These are phyloP conservation scores for Helminthosporium solani DNA, from an alignment of 2,329 filamentous ascomycete genomes.

Conservation along the genomic window DNA sequence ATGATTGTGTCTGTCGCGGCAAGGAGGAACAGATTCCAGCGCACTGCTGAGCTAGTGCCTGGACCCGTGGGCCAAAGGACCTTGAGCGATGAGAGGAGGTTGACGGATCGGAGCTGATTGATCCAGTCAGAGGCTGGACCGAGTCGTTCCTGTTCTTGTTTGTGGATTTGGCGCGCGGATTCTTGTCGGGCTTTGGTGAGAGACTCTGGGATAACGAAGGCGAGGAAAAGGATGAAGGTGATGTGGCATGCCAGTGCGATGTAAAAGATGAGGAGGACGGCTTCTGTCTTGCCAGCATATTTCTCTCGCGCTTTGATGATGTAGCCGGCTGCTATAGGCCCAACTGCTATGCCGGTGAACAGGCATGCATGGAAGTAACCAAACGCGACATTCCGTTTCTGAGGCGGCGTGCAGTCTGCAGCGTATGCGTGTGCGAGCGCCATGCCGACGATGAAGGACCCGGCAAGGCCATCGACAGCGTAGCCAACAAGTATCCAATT, in stretches of 20 bases:
- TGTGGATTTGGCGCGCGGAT: conserved; percentile 68
- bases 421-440: conserved; percentile 82
- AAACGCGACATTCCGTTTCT: conserved; percentile 77
- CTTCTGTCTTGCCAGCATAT: conserved; percentile 59
- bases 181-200: conserved; percentile 71
- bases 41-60: conserved; percentile 60
- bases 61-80: conserved; percentile 73
- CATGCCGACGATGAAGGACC: conserved; percentile 84
- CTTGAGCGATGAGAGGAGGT: conserved; percentile 74
- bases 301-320: conserved; percentile 61
- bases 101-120: conserved; percentile 51
- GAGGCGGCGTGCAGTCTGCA: conserved; percentile 81
- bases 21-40: conserved; percentile 79
- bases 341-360: conserved; percentile 84
- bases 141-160: conserved; percentile 40
- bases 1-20: conserved; percentile 79
- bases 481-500: conserved; percentile 77
- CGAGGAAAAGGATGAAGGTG: conserved; percentile 71
- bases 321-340: conserved; percentile 78
- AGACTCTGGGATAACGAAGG: conserved; percentile 79
- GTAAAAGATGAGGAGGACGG: conserved; percentile 81
- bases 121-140: conserved; percentile 46
- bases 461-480: conserved; percentile 77
- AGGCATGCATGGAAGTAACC: conserved; percentile 88
- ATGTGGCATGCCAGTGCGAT: conserved; percentile 70